A percentile compares a stretch with the other conserved stretches of the same genome.
Evolutionary conservation across 306 rosid genomes (phyloP).

Genomic region (Erythrophleum fordii): DNA sequence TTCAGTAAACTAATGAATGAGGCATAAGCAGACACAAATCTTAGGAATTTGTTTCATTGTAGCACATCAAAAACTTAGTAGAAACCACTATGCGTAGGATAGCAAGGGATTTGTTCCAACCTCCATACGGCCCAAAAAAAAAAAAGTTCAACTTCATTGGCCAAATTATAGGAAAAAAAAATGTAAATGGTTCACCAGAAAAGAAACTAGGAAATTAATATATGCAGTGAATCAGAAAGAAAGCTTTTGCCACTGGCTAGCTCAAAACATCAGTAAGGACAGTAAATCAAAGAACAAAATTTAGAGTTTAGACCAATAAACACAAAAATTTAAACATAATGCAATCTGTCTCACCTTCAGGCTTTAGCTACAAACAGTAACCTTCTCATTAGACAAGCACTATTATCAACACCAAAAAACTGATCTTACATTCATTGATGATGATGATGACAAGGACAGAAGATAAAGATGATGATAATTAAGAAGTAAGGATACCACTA

Average conservation of each 20-base stretch:
- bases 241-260: background rate
- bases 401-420: background rate
- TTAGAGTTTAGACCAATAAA: background rate
- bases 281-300: background rate
- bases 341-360: constrained; percentile 26
- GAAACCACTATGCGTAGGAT: background rate
- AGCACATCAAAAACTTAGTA: background rate
- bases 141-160: background rate
- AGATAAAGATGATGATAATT: constrained; percentile 24
- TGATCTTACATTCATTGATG: constrained; percentile 2
- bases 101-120: background rate
- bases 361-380: constrained; percentile 13
- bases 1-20: background rate
- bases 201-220: background rate
- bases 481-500: constrained; percentile 75
- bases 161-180: background rate
- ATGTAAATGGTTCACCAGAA: constrained; percentile 4
- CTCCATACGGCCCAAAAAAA: background rate
- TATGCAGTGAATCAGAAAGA: background rate
- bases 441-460: constrained; percentile 10
- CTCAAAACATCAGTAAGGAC: constrained; percentile 15
- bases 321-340: constrained; percentile 19
- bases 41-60: background rate
- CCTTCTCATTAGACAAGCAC: constrained; percentile 34
- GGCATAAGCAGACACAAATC: background rate